These are phyloP conservation scores for Platanthera zijinensis DNA, from an alignment of 106 monocot species.

Conservation along the genomic window DNA sequence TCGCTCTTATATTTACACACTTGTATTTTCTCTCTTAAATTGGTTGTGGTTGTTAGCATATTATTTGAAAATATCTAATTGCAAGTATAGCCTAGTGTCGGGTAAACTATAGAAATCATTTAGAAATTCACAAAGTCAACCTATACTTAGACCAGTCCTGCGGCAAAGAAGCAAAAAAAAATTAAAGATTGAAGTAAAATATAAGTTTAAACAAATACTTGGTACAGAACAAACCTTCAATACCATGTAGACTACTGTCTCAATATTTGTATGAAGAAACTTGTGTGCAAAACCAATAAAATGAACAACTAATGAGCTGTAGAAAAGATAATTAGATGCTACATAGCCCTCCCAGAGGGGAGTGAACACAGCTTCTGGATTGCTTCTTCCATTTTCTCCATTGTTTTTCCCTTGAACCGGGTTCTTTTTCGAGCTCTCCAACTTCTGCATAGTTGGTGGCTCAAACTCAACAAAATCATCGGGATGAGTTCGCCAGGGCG, in stretches of 20 bases:
- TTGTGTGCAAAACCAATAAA: conserved; percentile 92
- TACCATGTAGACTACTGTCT: conserved; percentile 56
- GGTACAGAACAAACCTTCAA: conserved; percentile 40
- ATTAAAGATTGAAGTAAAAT: not conserved
- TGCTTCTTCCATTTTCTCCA: conserved; percentile 10
- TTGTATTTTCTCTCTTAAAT: no score
- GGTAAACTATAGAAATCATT: no score
- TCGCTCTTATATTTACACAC: no score
- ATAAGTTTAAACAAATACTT: not conserved
- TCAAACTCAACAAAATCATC: conserved; percentile 61
- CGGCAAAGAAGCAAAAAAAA: not conserved
- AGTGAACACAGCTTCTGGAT: conserved; percentile 20
- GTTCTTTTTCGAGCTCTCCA: conserved; percentile 10
- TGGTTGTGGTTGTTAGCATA: no score
- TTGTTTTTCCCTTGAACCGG: conserved; percentile 10
- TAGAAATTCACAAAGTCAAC: no score
- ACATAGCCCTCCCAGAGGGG: conserved; percentile 58
- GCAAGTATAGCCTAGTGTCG: no score
- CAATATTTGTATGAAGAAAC: conserved; percentile 64
- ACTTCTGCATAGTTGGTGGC: not conserved
- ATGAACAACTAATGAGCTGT: conserved; percentile 71
- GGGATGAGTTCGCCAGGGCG: conserved; percentile 56
- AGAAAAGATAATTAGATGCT: conserved; percentile 79
- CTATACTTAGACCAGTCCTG: no score
- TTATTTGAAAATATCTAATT: no score